A percentile compares a stretch with the other conserved stretches of the same genome.
Evolutionary conservation across 306 rosid species (phyloP).

Genomic region (Sechiopsis laciniata): DNA sequence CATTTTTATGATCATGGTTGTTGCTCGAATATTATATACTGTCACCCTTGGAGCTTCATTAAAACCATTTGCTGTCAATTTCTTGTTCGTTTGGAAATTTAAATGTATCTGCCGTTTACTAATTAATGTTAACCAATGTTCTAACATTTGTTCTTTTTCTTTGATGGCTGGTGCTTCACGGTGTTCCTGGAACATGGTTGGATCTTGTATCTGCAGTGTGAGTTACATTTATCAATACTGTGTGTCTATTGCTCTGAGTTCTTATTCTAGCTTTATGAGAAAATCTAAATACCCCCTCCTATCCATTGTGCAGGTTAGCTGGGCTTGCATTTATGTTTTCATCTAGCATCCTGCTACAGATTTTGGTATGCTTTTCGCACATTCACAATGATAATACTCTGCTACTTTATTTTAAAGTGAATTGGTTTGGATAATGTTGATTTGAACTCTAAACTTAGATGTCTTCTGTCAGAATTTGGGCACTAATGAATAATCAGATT

Average conservation of each 20-base stretch:
- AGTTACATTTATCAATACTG: slow-evolving; percentile 36
- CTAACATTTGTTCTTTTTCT: slow-evolving; percentile 2
- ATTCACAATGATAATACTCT: background rate
- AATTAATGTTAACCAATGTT: slow-evolving; percentile 11
- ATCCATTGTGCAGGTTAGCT: slow-evolving; percentile 64
- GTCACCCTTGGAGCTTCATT: background rate
- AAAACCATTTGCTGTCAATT: background rate
- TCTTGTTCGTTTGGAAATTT: background rate
- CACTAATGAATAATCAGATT: background rate
- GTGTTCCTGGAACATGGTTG: slow-evolving; percentile 20
- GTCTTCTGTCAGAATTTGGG: background rate
- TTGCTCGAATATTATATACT: background rate
- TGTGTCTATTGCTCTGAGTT: slow-evolving; percentile 11
- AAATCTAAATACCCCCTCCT: slow-evolving; percentile 11
- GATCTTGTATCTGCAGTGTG: slow-evolving; percentile 55
- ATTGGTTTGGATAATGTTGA: background rate
- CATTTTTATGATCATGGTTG: background rate
- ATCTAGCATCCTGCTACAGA: slow-evolving; percentile 89
- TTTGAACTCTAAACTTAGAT: background rate
- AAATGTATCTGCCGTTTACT: background rate
- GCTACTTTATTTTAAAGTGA: background rate
- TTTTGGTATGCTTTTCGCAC: slow-evolving; percentile 54
- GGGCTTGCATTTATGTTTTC: slow-evolving; percentile 99
- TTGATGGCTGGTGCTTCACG: slow-evolving; percentile 12
- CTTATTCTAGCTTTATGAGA: slow-evolving; percentile 28